A percentile compares a stretch with the other conserved stretches of the same genome.
Evolutionary conservation across 371 early-diverging fungal species (phyloP).

Genomic region (Umbelopsis sp.): DNA sequence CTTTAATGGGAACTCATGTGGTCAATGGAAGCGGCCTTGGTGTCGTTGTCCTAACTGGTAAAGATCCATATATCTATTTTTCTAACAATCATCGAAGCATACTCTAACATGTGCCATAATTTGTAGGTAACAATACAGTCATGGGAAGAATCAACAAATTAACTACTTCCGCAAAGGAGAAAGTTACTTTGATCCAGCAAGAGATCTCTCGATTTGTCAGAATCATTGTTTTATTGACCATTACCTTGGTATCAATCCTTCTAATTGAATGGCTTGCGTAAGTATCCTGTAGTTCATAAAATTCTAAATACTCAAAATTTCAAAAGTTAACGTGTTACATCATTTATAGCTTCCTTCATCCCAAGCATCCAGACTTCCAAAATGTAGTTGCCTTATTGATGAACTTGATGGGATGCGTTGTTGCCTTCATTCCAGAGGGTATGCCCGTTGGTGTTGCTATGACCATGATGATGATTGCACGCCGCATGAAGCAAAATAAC

Average conservation of each 20-base stretch:
- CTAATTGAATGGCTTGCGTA: constrained; percentile 55
- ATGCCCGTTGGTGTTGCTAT: constrained; percentile 85
- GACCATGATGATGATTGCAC: constrained; percentile 89
- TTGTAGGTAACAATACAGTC: constrained; percentile 47
- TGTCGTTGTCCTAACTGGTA: constrained; percentile 53
- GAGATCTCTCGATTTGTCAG: constrained; percentile 66
- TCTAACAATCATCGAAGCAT: no score
- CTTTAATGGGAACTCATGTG: constrained; percentile 56
- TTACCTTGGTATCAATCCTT: constrained; percentile 44
- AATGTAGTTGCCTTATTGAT: constrained; percentile 2
- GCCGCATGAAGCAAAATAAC: constrained; percentile 79
- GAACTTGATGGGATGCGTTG: constrained; percentile 30
- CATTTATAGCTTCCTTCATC: neutral
- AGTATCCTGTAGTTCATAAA: neutral
- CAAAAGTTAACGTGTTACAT: neutral
- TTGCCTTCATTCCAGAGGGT: constrained; percentile 91
- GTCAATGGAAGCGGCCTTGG: constrained; percentile 58
- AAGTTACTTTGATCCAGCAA: constrained; percentile 56
- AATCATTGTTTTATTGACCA: constrained; percentile 57
- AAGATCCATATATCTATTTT: neutral
- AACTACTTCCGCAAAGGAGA: constrained; percentile 36
- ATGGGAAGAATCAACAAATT: constrained; percentile 66
- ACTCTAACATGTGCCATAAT: constrained; percentile 26
- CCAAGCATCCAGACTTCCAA: constrained; percentile 11
- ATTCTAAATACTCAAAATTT: neutral